phyloP scores from a whole-genome alignment of 2,329 filamentous ascomycete species.

The Kalaharituber pfeilii region DNA sequence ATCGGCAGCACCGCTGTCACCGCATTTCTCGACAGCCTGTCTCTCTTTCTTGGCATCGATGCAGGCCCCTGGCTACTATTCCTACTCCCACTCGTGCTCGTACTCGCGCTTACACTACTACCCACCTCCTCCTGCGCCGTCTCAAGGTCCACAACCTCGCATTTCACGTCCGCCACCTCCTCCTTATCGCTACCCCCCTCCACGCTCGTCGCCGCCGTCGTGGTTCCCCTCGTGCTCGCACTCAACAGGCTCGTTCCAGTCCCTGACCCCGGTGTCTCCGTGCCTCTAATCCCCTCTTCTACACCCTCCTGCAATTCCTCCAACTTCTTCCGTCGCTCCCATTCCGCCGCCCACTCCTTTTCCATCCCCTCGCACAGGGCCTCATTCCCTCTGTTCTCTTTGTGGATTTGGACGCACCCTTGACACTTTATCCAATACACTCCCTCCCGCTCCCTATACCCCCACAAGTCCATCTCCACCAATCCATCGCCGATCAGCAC shows the following conservation, averaged over 20 bases:
- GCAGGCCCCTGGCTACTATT: too few species aligned
- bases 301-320: slow-evolving; percentile 2
- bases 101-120: neutral
- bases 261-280: neutral
- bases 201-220: neutral
- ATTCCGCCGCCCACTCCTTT: neutral
- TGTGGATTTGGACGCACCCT: slow-evolving; percentile 29
- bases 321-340: neutral
- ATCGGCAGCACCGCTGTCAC: too few species aligned
- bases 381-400: slow-evolving; percentile 22
- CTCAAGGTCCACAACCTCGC: neutral
- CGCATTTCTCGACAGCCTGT: too few species aligned
- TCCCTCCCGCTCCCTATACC: slow-evolving; percentile 28
- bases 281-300: neutral
- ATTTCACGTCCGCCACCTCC: neutral
- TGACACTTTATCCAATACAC: slow-evolving; percentile 39
- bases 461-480: slow-evolving; percentile 36
- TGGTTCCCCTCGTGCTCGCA: neutral
- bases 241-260: neutral
- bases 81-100: neutral
- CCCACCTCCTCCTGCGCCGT: neutral
- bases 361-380: slow-evolving; percentile 19
- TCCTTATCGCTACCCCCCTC: neutral
- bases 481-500: slow-evolving; percentile 35
- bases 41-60: too few species aligned